A percentile compares a stretch with the other conserved stretches of the same genome.
These are phyloP conservation scores for Berkeleyomyces rouxiae DNA, from an alignment of 2,329 filamentous ascomycete genomes.

Conservation along the genomic window DNA sequence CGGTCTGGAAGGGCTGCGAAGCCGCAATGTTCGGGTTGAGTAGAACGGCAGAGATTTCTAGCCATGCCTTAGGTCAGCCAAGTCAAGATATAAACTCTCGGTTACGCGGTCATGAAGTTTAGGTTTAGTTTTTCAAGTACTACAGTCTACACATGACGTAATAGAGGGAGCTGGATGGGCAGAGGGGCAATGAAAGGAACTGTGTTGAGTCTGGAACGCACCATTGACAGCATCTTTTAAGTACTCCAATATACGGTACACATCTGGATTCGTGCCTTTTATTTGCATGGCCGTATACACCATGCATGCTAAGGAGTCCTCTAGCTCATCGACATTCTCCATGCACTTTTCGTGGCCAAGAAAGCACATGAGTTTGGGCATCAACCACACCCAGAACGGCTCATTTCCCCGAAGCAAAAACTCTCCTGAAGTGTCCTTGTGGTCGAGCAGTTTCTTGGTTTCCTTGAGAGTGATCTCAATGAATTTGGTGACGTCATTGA, in stretches of 20 bases:
- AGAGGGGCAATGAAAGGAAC: neutral
- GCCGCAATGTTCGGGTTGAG: constrained; percentile 6
- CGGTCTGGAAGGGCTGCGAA: constrained; percentile 16
- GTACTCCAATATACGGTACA: constrained; percentile 12
- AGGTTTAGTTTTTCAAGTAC: neutral
- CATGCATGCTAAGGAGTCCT: constrained; percentile 12
- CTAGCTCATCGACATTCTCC: constrained; percentile 5
- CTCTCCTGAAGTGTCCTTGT: constrained; percentile 24
- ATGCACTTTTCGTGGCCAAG: constrained; percentile 34
- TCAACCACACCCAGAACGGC: constrained; percentile 49
- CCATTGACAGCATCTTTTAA: constrained; percentile 13
- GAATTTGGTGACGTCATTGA: constrained; percentile 51
- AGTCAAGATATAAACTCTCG: neutral
- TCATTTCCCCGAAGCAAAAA: constrained; percentile 39
- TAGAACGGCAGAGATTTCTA: constrained; percentile 12
- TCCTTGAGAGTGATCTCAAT: constrained; percentile 59
- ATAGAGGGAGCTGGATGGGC: neutral
- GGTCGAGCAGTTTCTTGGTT: constrained; percentile 50
- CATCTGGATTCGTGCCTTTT: constrained; percentile 7
- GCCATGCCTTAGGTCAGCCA: neutral
- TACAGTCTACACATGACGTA: neutral
- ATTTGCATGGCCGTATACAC: constrained; percentile 13
- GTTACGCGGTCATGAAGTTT: neutral
- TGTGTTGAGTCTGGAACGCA: neutral
- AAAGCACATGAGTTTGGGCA: constrained; percentile 40